Base-by-base conservation (phyloP, 768 basidiomycete species). In the Inosperma sp. region DNA sequence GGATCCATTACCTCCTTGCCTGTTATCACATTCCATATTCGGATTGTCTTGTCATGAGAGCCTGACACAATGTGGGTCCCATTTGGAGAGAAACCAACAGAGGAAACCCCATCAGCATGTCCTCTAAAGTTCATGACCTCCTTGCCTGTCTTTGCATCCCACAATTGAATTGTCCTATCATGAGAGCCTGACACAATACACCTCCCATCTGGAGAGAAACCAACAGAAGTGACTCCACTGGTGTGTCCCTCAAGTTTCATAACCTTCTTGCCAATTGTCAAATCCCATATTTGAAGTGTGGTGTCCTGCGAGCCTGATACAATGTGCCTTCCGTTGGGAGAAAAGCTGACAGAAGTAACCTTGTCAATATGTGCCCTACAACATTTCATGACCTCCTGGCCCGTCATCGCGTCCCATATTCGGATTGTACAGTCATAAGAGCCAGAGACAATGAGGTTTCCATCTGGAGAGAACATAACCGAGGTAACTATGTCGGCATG, bases 381-480 rank as follows among this genome's bases (percentile, higher is more conserved):
- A 7, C 51, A 47, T 5, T 14, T 23, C 7, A 36, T 14, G 2
- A 37, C 12, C n/a, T 42, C 30, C 14, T 54, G 21, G n/a, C 61
- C 59, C 10, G 59, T 62, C 4, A 47, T n/a, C 8, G 54, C 54
- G 52, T 68, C 57, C 68, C 70, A 68, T 9, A 70, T 44, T 9
- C 59, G 48, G 16, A 71, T 56, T 3, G 56, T 63, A 5, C 53
- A 19, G 43, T 69, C 67, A 5, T 43, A 26, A 1, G 63, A 64
- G 7, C 61, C 63, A 7, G 69, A 64, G 9, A 59, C 61, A 26
- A 70, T 52, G 13, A 41, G 51, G 16, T 42, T 52, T 8, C 58
- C 78, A 29, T 70, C 67, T 0, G 77, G 78, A 52, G 79, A 78
- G 62, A 79, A 81, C 36, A 74, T 70, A 13, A 80, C 63, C 4